Conservation (phyloP, 2,329 filamentous ascomycete genomes). For the Sporothrix schenckii region DNA sequence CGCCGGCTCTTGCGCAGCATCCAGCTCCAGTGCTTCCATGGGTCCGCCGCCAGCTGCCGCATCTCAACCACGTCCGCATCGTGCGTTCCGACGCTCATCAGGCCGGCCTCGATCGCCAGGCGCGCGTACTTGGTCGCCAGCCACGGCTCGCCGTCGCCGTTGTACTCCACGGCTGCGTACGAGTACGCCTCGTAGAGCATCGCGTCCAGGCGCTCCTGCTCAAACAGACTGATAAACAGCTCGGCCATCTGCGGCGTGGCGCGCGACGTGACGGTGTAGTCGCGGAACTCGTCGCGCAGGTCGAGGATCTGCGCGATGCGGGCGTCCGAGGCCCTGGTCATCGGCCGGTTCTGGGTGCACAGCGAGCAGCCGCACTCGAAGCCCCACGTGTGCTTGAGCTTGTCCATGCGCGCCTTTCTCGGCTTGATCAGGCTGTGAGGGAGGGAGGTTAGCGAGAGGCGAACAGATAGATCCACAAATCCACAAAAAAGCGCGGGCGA, state of each 20-base stretch:
- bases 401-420: conserved; percentile 40
- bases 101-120: conserved; percentile 45
- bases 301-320: conserved; percentile 45
- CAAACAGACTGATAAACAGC: conserved; percentile 46
- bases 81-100: conserved; percentile 41
- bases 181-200: conserved; percentile 45
- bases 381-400: conserved; percentile 45
- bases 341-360: conserved; percentile 42
- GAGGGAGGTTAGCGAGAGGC: background rate
- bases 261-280: conserved; percentile 41
- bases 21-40: conserved; percentile 49
- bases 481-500: background rate
- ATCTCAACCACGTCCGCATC: conserved; percentile 45
- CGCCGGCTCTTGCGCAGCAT: conserved; percentile 43
- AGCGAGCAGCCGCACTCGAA: conserved; percentile 48
- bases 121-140: conserved; percentile 46
- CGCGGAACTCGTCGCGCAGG: conserved; percentile 42
- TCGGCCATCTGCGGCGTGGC: conserved; percentile 47
- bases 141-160: conserved; percentile 47
- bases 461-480: background rate
- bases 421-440: conserved; percentile 41
- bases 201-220: conserved; percentile 48
- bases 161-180: conserved; percentile 47
- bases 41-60: conserved; percentile 43
- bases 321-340: conserved; percentile 44